Evolutionary conservation across 352 stramenopile species (phyloP).

Genomic region (Phytophthora syringae): DNA sequence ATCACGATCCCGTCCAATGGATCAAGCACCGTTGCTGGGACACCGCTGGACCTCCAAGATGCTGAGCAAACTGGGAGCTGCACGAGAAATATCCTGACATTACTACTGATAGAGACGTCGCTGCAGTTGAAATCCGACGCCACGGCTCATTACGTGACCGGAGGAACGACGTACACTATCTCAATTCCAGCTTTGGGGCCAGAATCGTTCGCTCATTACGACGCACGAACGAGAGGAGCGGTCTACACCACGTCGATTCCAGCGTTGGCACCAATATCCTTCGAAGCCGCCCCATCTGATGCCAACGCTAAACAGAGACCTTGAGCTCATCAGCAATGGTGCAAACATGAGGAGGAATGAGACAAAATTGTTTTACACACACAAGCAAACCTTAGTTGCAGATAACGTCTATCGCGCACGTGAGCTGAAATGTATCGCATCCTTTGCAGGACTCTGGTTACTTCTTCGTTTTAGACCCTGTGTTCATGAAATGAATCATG

Average conservation of each 20-base stretch:
- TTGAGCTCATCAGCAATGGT: background rate
- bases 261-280: background rate
- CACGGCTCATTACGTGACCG: background rate
- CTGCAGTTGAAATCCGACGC: background rate
- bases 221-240: background rate
- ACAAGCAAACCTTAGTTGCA: background rate
- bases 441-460: no score
- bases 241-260: background rate
- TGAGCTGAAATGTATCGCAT: no score
- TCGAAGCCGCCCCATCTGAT: no score
- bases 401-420: no score
- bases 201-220: background rate
- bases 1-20: background rate
- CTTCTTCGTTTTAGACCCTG: slow-evolving; percentile 39
- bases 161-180: no score
- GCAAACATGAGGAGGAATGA: no score
- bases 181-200: no score
- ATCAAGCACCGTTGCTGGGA: background rate
- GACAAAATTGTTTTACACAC: no score
- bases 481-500: slow-evolving; percentile 87
- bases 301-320: background rate
- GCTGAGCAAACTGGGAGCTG: no score
- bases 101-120: no score
- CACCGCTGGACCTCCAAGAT: background rate
- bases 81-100: background rate